A percentile compares a stretch with the other conserved stretches of the same genome.
phyloP scores from a whole-genome alignment of 2,329 filamentous ascomycete species.

The Aspergillus fijiensis region DNA sequence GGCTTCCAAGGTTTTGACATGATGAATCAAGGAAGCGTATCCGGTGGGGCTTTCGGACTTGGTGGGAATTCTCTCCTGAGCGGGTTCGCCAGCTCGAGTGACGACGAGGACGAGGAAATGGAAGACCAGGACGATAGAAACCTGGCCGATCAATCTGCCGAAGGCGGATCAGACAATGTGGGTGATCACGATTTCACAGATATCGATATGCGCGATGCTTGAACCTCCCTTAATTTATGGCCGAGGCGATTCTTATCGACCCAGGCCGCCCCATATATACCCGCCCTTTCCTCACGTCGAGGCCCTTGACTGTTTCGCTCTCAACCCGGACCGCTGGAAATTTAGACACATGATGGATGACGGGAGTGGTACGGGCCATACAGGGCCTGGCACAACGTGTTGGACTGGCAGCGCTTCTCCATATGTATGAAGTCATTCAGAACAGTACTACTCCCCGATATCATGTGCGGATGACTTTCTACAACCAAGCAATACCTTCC shows the following conservation, averaged over 20 bases:
- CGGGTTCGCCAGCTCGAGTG: conserved; percentile 90
- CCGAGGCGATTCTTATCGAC: conserved; percentile 1
- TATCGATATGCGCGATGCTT: conserved; percentile 61
- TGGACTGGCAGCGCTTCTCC: conserved; percentile 22
- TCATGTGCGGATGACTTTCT: conserved; percentile 19
- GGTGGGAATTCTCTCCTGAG: conserved; percentile 72
- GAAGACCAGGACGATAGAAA: conserved; percentile 61
- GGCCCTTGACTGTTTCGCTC: conserved; percentile 8
- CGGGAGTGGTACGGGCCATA: conserved; percentile 17
- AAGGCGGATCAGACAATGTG: conserved; percentile 63
- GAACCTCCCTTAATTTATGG: conserved; percentile 18
- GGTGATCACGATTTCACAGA: conserved; percentile 63
- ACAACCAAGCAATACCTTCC: conserved; percentile 15
- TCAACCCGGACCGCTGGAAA: conserved; percentile 13
- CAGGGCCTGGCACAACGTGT: conserved; percentile 20
- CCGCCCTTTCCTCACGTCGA: neutral
- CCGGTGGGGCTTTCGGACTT: conserved; percentile 70
- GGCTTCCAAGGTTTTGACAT: conserved; percentile 64
- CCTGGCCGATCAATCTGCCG: conserved; percentile 40
- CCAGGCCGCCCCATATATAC: no score
- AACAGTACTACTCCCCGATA: conserved; percentile 19
- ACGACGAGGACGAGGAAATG: conserved; percentile 94
- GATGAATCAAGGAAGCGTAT: conserved; percentile 63
- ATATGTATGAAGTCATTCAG: conserved; percentile 24
- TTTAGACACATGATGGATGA: conserved; percentile 19